Conservation (phyloP, 495 filamentous ascomycete genomes). For the Aspergillus funiculosus region DNA sequence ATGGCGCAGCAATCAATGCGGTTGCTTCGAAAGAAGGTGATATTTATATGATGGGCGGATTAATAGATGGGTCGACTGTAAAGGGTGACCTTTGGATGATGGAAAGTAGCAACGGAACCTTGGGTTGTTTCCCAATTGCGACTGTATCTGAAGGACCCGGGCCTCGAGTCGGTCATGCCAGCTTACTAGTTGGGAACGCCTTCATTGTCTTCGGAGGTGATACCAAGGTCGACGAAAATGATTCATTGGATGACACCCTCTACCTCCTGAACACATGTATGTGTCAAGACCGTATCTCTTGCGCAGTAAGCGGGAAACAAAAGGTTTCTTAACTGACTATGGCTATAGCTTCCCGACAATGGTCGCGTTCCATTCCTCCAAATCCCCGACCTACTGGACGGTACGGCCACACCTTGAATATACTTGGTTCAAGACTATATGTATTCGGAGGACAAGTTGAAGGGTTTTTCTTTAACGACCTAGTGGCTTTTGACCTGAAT, state of each 20-base stretch:
- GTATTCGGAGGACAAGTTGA: conserved; percentile 98
- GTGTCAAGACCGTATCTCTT: conserved; percentile 24
- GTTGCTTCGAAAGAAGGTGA: conserved; percentile 92
- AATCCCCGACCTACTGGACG: conserved; percentile 79
- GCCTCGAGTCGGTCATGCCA: conserved; percentile 90
- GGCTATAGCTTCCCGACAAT: conserved; percentile 81
- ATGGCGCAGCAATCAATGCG: conserved; percentile 93
- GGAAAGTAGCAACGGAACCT: conserved; percentile 72
- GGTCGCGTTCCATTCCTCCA: conserved; percentile 85
- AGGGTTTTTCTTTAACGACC: conserved; percentile 94
- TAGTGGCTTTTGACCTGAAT: conserved; percentile 96
- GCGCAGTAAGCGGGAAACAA: background rate
- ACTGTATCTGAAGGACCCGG: conserved; percentile 93
- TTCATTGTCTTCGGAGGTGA: conserved; percentile 99
- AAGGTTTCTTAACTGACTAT: conserved; percentile 10
- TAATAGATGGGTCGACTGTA: conserved; percentile 89
- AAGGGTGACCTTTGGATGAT: conserved; percentile 98
- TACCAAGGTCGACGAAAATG: conserved; percentile 90
- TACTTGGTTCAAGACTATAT: conserved; percentile 91
- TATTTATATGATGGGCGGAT: conserved; percentile 95
- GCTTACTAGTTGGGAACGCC: conserved; percentile 93
- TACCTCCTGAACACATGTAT: conserved; percentile 97
- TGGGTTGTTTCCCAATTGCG: conserved; percentile 85
- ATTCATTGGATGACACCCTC: conserved; percentile 87
- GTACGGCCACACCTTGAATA: conserved; percentile 95